Percentiles rank a stretch among this genome's conserved stretches.
Conservation (phyloP, 2,329 filamentous ascomycete species). For the Lachnellula hyalina region DNA sequence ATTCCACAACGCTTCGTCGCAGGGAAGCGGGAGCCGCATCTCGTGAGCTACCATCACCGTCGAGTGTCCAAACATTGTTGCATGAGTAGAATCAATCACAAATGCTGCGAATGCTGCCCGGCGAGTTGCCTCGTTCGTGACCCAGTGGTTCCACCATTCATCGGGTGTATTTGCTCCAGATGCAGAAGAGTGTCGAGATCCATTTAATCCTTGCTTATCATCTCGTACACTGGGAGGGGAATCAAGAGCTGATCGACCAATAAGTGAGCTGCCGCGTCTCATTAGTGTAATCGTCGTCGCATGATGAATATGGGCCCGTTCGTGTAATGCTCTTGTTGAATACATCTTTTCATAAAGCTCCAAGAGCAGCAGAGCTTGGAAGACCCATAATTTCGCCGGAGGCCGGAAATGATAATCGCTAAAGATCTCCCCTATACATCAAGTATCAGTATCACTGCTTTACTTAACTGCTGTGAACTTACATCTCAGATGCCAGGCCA, state of each 20-base stretch:
- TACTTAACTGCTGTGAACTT: background rate
- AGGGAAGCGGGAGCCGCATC: slow-evolving; percentile 84
- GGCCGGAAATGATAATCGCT: slow-evolving; percentile 86
- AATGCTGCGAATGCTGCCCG: slow-evolving; percentile 91
- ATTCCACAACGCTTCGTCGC: slow-evolving; percentile 88
- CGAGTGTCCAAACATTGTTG: slow-evolving; percentile 96
- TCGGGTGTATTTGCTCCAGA: slow-evolving; percentile 68
- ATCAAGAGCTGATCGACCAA: slow-evolving; percentile 78
- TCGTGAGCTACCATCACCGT: slow-evolving; percentile 97
- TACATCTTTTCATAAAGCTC: slow-evolving; percentile 99
- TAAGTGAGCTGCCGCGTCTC: slow-evolving; percentile 85
- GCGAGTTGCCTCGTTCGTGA: slow-evolving; percentile 85
- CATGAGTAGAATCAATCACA: slow-evolving; percentile 90
- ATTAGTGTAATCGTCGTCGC: slow-evolving; percentile 93
- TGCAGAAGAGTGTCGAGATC: slow-evolving; percentile 56
- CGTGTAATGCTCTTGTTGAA: slow-evolving; percentile 83
- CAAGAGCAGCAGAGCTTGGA: slow-evolving; percentile 81
- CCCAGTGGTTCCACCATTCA: slow-evolving; percentile 95
- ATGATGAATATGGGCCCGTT: slow-evolving; percentile 93
- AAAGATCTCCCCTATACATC: slow-evolving; percentile 67
- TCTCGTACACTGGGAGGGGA: slow-evolving; percentile 68
- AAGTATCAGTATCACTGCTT: slow-evolving; percentile 49
- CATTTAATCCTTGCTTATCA: slow-evolving; percentile 38
- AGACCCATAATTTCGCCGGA: slow-evolving; percentile 92
- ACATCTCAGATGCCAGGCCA: slow-evolving; percentile 92